These are phyloP conservation scores for Entoloma clypeatum DNA, from an alignment of 1,284 basidiomycete species.

Conservation along the genomic window DNA sequence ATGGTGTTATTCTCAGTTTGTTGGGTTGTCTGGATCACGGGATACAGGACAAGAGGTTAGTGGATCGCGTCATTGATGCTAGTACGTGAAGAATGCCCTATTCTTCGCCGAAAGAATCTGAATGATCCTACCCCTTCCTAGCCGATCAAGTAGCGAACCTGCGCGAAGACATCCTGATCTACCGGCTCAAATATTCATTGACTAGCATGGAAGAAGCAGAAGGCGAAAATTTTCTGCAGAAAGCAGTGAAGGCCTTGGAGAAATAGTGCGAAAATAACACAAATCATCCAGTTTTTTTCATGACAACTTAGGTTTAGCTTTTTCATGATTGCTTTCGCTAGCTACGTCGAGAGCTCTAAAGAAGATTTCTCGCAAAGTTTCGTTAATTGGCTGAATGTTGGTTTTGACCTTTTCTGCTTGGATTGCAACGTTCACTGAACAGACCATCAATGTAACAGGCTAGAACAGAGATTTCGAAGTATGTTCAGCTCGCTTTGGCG, in stretches of 20 bases:
- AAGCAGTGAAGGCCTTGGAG: conserved; percentile 70
- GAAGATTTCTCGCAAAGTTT: conserved; percentile 74
- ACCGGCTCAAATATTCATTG: conserved; percentile 83
- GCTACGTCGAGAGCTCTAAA: conserved; percentile 74
- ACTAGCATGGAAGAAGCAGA: conserved; percentile 70
- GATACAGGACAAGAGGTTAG: conserved; percentile 75
- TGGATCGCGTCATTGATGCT: conserved; percentile 85
- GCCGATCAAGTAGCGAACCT: conserved; percentile 86
- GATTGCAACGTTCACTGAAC: conserved; percentile 4
- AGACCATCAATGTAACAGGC: conserved; percentile 41
- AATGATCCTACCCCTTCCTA: conserved; percentile 17
- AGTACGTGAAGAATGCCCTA: conserved; percentile 54
- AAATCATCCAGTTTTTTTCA: conserved; percentile 1
- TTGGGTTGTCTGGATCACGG: conserved; percentile 88
- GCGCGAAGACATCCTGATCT: conserved; percentile 81
- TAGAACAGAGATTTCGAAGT: conserved; percentile 94
- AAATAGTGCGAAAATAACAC: conserved; percentile 61
- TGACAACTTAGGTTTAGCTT: conserved; percentile 49
- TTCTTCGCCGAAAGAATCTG: not conserved
- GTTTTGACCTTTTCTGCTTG: conserved; percentile 15
- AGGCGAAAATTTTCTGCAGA: conserved; percentile 53
- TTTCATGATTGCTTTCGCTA: conserved; percentile 93
- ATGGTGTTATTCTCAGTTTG: conserved; percentile 84
- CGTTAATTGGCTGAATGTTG: conserved; percentile 81
- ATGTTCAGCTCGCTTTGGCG: conserved; percentile 29